These are phyloP conservation scores for Mimosa bimucronata DNA, from an alignment of 306 rosid genomes.

Conservation along the genomic window DNA sequence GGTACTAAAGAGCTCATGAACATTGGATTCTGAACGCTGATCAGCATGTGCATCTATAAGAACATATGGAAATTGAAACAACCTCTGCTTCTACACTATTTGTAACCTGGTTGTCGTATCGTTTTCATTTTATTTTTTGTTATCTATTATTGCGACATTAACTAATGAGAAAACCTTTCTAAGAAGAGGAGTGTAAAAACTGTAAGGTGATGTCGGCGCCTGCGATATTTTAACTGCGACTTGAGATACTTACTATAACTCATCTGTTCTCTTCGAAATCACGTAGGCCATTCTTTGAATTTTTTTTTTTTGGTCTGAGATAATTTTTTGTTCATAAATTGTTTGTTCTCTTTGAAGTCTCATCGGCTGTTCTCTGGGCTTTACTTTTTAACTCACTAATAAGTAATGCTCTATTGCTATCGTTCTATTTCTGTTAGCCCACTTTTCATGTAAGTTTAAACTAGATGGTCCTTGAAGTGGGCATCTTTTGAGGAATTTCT, in stretches of 20 bases:
- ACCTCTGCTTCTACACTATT: conserved; percentile 24
- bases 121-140: neutral
- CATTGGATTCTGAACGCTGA: neutral
- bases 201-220: neutral
- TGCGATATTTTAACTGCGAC: neutral
- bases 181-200: neutral
- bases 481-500: neutral
- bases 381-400: neutral
- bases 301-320: neutral
- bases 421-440: neutral
- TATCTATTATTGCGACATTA: neutral
- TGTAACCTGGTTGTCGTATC: neutral
- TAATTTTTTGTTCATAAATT: neutral
- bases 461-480: neutral
- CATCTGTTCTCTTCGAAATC: neutral
- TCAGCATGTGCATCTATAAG: conserved; percentile 11
- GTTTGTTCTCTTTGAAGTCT: neutral
- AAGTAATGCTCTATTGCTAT: neutral
- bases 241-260: neutral
- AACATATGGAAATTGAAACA: neutral
- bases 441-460: neutral
- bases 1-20: neutral
- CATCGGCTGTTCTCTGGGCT: neutral
- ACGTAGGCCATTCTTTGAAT: neutral
- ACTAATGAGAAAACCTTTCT: neutral